A percentile compares a stretch with the other conserved stretches of the same genome.
phyloP scores from a whole-genome alignment of 352 stramenopile species.

The Blastocystis sp. region DNA sequence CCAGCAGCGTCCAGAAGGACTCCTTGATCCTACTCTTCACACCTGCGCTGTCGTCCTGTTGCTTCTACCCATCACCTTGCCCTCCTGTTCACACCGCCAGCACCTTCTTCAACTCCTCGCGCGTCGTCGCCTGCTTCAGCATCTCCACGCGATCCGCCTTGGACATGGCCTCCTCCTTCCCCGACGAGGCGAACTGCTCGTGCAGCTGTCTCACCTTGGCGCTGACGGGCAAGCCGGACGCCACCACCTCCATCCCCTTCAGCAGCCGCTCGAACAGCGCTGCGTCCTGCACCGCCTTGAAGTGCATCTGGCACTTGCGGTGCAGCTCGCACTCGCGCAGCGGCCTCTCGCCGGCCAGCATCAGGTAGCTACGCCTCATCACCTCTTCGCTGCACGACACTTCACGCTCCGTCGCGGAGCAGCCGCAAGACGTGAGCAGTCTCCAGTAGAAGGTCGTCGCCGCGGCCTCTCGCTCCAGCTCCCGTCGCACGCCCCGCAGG shows the following conservation, averaged over 20 bases:
- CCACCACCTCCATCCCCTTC: background rate
- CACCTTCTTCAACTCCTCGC: background rate
- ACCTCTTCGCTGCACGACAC: no score
- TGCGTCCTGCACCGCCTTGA: no score
- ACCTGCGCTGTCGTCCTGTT: background rate
- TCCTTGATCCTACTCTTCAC: background rate
- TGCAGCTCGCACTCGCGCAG: no score
- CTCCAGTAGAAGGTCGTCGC: no score
- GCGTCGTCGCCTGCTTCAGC: background rate
- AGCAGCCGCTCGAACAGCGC: background rate
- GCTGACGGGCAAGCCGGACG: background rate
- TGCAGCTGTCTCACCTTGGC: background rate
- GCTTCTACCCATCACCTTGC: background rate
- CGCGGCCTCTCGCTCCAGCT: no score
- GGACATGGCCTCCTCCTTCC: background rate
- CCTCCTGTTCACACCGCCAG: background rate
- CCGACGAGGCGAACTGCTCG: background rate
- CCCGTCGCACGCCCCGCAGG: no score
- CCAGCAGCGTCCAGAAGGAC: background rate
- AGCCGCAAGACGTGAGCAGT: no score
- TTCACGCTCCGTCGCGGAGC: no score
- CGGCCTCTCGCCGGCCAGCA: no score
- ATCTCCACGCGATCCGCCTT: background rate
- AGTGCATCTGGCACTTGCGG: no score
- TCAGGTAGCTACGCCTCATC: no score